A percentile compares a stretch with the other conserved stretches of the same genome.
Conservation (phyloP, 352 stramenopile species). For the Aphanomyces stellatus region DNA sequence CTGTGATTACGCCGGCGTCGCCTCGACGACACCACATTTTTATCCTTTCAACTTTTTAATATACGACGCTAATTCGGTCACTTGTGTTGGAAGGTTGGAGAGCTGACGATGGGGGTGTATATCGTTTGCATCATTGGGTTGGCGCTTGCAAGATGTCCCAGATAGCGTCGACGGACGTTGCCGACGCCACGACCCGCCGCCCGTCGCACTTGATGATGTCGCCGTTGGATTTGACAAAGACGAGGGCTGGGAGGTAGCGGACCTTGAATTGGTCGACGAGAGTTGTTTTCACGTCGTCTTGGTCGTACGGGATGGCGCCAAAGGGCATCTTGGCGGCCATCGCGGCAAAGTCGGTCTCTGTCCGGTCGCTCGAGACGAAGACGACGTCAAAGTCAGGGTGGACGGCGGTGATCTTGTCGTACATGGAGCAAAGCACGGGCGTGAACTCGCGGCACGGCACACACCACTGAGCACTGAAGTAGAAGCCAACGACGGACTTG, state of each 20-base stretch:
- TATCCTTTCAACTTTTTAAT: no score
- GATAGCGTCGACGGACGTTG: conserved; percentile 18
- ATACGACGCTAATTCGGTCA: no score
- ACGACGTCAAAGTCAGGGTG: conserved; percentile 86
- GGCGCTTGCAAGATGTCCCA: no score
- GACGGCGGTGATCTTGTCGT: conserved; percentile 82
- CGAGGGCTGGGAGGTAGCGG: conserved; percentile 84
- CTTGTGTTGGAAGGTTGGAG: no score
- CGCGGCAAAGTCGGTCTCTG: conserved; percentile 62
- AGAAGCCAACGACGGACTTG: conserved; percentile 86
- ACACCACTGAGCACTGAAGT: conserved; percentile 96
- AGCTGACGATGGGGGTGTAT: no score
- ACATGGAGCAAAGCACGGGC: conserved; percentile 84
- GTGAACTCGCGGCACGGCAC: conserved; percentile 91
- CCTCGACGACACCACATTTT: no score
- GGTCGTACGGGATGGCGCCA: conserved; percentile 87
- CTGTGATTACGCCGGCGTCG: no score
- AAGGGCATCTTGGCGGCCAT: conserved; percentile 92
- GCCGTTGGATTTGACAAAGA: conserved; percentile 79
- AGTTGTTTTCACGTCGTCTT: conserved; percentile 51
- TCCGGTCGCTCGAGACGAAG: conserved; percentile 82
- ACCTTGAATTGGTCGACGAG: conserved; percentile 80
- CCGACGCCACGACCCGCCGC: conserved; percentile 65
- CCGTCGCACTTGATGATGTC: conserved; percentile 75
- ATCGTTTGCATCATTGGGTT: no score